Base-by-base conservation (phyloP, 306 rosid species). In the Rubus parviflorus region DNA sequence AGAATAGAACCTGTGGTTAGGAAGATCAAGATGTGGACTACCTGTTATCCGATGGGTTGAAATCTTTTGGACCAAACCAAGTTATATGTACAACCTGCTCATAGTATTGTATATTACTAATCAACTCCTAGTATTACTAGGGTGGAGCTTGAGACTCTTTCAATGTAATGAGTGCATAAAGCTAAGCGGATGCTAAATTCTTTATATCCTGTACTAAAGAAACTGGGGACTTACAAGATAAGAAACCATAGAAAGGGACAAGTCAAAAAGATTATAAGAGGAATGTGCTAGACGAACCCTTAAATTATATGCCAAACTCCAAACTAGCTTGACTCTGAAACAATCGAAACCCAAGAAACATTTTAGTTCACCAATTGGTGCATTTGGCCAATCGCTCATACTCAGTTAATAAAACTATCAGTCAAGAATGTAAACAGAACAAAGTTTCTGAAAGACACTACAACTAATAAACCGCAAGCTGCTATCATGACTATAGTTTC, bases 21-120 rank as follows among this genome's bases (percentile, higher is more conserved):
- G 70, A 52, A 78, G 76, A 64, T 45, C 76, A 76, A 68, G 70
- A 43, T 56, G 82, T 61, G 45, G 85, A 77, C 15, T 49, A 38
- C 40, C 53, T 49, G 35, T 83, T 88, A 85, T 73, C 81, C 84
- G 14, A 73, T 75, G 70, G 77, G 89, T 87, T 86, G 89, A 77
- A 86, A 86, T 58, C 2, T 73, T 49, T 17, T 61, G 75, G 47
- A 82, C 81, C 19, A 80, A 79, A 77, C 81, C 49, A 73, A 41
- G 64, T 81, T 76, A 60, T 77, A 8, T 30, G 67, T 75, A 4
- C 8, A 6, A 4, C 25, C 14, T 42, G 9, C 38, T 62, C 60
- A 38, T 6, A 60, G 38, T 12, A 72, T 9, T 64, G 7, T 46
- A 19, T 47, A 20, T 15, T 12, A 51, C 6, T 38, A 51, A 70